Conservation (phyloP, 345 rosid genomes). For the Citropsis articulata region DNA sequence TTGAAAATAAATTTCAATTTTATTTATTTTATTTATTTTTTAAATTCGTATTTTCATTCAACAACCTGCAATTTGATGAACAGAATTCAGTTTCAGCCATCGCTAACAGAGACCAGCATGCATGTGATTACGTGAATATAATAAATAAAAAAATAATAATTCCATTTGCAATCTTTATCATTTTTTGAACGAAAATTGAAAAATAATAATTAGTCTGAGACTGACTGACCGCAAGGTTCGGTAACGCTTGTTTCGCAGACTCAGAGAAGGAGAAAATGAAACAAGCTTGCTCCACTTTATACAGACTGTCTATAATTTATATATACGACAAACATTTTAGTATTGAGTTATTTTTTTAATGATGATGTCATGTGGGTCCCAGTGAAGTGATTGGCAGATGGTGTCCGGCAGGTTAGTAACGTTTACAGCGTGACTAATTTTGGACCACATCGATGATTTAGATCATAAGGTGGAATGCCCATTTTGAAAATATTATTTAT, state of each 20-base stretch:
- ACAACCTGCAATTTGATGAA: constrained; percentile 21
- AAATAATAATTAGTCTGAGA: neutral
- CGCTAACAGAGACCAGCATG: neutral
- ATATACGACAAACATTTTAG: neutral
- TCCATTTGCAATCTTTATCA: neutral
- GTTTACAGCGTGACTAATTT: neutral
- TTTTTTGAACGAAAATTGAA: neutral
- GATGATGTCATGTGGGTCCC: neutral
- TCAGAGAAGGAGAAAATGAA: neutral
- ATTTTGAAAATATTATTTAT: no score
- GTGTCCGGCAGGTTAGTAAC: constrained; percentile 5
- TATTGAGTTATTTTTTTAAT: neutral
- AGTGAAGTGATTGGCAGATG: neutral
- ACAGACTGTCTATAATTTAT: neutral
- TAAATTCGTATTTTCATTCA: neutral
- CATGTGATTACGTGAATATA: neutral
- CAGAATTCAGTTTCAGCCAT: constrained; percentile 10
- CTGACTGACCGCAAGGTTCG: neutral
- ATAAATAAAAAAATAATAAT: no score
- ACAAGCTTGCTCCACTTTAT: neutral
- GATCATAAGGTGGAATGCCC: no score
- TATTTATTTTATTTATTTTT: neutral
- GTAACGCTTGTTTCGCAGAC: neutral
- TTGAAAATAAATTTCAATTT: neutral
- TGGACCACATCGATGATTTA: no score